Base-by-base conservation (phyloP, 257 asterid species). In the Scutellaria minor region DNA sequence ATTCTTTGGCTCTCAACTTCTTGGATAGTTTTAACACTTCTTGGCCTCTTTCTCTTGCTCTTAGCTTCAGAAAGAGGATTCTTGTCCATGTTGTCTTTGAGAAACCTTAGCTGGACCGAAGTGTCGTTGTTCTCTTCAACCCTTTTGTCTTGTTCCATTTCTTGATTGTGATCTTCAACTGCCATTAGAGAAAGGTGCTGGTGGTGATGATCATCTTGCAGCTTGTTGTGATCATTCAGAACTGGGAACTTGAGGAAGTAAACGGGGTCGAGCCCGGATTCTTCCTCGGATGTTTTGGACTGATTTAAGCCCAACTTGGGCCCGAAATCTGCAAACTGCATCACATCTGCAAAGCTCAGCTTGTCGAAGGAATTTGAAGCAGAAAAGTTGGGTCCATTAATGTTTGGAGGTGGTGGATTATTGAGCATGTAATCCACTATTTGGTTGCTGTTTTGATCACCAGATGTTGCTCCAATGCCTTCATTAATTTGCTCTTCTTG, bases 1-100 rank as follows among this genome's bases (percentile, higher is more conserved):
- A 95, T 91, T 83, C 99, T 78, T 45, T 94, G 98, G 80, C 96
- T 94, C 83, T 94, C 99, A 12, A 94, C 97, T 79, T 94, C 98
- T 73, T 91, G 92, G n/a, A 54, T 84, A 6, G 92, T 85, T 90
- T 94, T 94, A 3, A 71, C 11, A 52, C 66, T 83, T 74, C 98
- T 88, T 1, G 87, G 78, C 76, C 95, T 87, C 77, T 91, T 94
- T 45, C 88, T 85, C 89, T 89, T 91, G 69, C 82, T 80, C 83
- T 87, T 91, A 3, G 63, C 71, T 47, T 56, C 83, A 4, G 14
- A 48, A 24, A 22, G 53, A 11, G 78, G 74, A 24, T 57, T 71
- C 47, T 82, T 82, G 20, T 75, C 90, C 11, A 40, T 15, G 70
- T 80, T 87, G 27, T 86, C 90, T 4, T 86, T 87, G 12, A 80